A percentile compares a stretch with the other conserved stretches of the same genome.
These are phyloP conservation scores for Rubus idaeus DNA, from an alignment of 306 rosid species.

Conservation along the genomic window DNA sequence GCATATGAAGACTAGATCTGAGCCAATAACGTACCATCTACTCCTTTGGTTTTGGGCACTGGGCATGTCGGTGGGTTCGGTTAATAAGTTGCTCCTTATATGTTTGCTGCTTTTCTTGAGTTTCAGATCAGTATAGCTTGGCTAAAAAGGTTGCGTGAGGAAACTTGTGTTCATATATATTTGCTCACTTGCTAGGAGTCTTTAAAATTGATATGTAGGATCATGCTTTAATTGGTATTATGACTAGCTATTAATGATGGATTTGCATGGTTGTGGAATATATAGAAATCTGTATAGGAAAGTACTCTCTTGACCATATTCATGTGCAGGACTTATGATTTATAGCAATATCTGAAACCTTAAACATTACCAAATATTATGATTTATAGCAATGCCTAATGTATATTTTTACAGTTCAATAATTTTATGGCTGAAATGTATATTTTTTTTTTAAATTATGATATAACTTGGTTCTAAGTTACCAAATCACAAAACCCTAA, in stretches of 20 bases:
- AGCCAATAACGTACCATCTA: slow-evolving; percentile 22
- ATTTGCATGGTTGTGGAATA: neutral
- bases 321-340: no score
- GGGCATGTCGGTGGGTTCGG: slow-evolving; percentile 28
- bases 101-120: neutral
- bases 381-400: no score
- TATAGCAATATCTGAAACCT: no score
- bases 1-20: slow-evolving; percentile 38
- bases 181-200: neutral
- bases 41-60: slow-evolving; percentile 18
- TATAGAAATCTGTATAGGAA: neutral
- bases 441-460: no score
- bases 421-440: no score
- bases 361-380: no score
- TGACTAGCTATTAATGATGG: neutral
- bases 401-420: no score
- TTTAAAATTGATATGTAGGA: neutral
- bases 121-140: neutral
- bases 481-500: neutral
- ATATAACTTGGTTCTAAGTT: no score
- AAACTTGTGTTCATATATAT: neutral
- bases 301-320: no score
- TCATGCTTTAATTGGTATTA: neutral
- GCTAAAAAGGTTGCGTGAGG: neutral
- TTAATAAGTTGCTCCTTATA: neutral